Evolutionary conservation across 2,329 filamentous ascomycete genomes (phyloP).

Genomic region (Penicillium sp.): DNA sequence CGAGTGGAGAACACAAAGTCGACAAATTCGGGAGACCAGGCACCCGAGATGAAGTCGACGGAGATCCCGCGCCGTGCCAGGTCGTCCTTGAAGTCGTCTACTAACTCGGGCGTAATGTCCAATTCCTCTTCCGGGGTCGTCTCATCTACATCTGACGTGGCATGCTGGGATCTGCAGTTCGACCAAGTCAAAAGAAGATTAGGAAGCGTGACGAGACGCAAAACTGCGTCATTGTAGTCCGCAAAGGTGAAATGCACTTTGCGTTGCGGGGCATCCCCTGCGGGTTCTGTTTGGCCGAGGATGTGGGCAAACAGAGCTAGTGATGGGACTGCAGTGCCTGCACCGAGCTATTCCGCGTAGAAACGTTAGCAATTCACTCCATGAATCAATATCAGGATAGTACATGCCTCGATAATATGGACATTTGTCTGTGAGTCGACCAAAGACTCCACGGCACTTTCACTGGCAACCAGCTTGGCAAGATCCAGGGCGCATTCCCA

Average conservation of each 20-base stretch:
- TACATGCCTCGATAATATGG: slow-evolving; percentile 43
- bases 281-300: slow-evolving; percentile 33
- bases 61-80: slow-evolving; percentile 46
- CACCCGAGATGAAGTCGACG: slow-evolving; percentile 58
- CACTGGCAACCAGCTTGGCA: slow-evolving; percentile 39
- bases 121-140: slow-evolving; percentile 34
- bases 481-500: slow-evolving; percentile 66
- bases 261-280: slow-evolving; percentile 5
- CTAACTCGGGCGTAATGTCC: slow-evolving; percentile 50
- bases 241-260: slow-evolving; percentile 55
- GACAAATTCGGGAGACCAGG: slow-evolving; percentile 53
- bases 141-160: slow-evolving; percentile 1
- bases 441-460: slow-evolving; percentile 14
- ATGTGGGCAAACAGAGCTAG: slow-evolving; percentile 55
- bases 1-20: slow-evolving; percentile 45
- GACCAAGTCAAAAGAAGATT: slow-evolving; percentile 60
- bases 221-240: slow-evolving; percentile 61
- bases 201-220: slow-evolving; percentile 60
- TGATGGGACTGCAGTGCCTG: slow-evolving; percentile 61
- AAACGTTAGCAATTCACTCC: not conserved
- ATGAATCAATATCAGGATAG: not conserved
- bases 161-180: slow-evolving; percentile 18
- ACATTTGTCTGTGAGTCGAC: slow-evolving; percentile 23
- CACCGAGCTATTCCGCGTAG: slow-evolving; percentile 52
- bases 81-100: slow-evolving; percentile 46